Evolutionary conservation across 2,329 filamentous ascomycete species (phyloP), one percentile per base, ranked within the genome.

Genomic region (Pyrenochaeta sp.): DNA sequence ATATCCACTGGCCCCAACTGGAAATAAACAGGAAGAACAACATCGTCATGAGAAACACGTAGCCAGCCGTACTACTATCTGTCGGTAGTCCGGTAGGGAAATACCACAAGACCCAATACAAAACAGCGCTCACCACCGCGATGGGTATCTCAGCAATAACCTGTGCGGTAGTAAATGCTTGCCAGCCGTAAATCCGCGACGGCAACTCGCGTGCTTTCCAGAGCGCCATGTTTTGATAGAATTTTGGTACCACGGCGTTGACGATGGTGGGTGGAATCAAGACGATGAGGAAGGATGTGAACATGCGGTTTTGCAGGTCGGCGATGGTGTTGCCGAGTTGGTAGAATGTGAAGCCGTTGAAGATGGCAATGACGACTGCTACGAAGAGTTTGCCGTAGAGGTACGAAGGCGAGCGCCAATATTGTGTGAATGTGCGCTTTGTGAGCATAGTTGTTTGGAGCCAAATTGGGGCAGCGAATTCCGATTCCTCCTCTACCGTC

Each of bases 1-100:
- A 91, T 66, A 95, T 92, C 90, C 90, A 94, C 73, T 93, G 91
- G 22, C 90, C 92, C 91, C 89, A 93, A 65, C 83, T 88, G 32
- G 84, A 85, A 74, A 88, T 85, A 82, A 93, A 93, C 7, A 93
- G 76, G 80, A 88, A 92, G 79, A 93, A 93, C 0, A 94, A 83
- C 69, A 93, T 79, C 0, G 86, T 86, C 89, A 95, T 93, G 27
- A 94, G 78, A 79, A 90, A 94, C 15, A 89, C 85, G 73, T 93
- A 94, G 12, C 91, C 91, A 0, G 90, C 85, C 0, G 86, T 86
- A 1, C 83, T 83, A 34, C 86, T 84, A 59, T 90, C 86, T 0
- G 83, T 83, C 0, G 91, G 90, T 1, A 93, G 80, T 0, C 91
- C 91, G 0, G 88, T 85, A 0, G 90, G 86, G 75, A 85, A 94